These are phyloP conservation scores for Paracoccidioides lutzii DNA, from an alignment of 2,329 filamentous ascomycete species.

Conservation along the genomic window DNA sequence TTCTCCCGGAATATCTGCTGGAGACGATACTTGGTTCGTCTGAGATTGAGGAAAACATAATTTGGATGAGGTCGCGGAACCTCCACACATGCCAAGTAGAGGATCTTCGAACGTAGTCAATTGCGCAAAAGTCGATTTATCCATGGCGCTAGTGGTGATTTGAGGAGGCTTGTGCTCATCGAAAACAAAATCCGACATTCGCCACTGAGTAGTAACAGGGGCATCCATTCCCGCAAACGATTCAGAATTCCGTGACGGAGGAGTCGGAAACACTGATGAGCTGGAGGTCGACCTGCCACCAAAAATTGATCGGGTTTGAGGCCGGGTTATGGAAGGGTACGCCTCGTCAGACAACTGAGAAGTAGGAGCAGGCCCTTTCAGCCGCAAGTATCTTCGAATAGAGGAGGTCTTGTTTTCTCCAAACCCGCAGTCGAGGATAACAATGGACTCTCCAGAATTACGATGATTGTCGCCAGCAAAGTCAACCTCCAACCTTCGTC, in stretches of 20 bases:
- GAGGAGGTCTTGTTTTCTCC: slow-evolving; percentile 43
- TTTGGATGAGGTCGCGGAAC: slow-evolving; percentile 41
- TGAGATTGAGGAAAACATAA: slow-evolving; percentile 41
- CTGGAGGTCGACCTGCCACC: slow-evolving; percentile 26
- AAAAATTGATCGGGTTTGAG: slow-evolving; percentile 36
- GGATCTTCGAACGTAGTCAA: slow-evolving; percentile 69
- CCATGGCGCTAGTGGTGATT: slow-evolving; percentile 59
- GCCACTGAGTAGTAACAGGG: slow-evolving; percentile 50
- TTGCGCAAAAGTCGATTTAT: slow-evolving; percentile 59
- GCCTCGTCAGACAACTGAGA: slow-evolving; percentile 12
- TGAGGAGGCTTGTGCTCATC: slow-evolving; percentile 46
- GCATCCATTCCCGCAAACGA: slow-evolving; percentile 21
- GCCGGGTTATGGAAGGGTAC: slow-evolving; percentile 11
- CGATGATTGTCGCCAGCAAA: slow-evolving; percentile 71
- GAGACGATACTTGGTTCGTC: slow-evolving; percentile 29
- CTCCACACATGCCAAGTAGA: slow-evolving; percentile 46
- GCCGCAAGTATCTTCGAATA: slow-evolving; percentile 47
- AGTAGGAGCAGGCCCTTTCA: slow-evolving; percentile 25
- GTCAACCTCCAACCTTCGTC: slow-evolving; percentile 69
- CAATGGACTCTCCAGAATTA: slow-evolving; percentile 61
- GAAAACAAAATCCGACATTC: slow-evolving; percentile 47
- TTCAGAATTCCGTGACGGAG: slow-evolving; percentile 12
- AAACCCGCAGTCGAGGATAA: slow-evolving; percentile 62
- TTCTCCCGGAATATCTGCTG: slow-evolving; percentile 65
- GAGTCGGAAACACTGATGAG: slow-evolving; percentile 8